Evolutionary conservation across 441 rosid species (phyloP).

Genomic region (Gossypium davidsonii): DNA sequence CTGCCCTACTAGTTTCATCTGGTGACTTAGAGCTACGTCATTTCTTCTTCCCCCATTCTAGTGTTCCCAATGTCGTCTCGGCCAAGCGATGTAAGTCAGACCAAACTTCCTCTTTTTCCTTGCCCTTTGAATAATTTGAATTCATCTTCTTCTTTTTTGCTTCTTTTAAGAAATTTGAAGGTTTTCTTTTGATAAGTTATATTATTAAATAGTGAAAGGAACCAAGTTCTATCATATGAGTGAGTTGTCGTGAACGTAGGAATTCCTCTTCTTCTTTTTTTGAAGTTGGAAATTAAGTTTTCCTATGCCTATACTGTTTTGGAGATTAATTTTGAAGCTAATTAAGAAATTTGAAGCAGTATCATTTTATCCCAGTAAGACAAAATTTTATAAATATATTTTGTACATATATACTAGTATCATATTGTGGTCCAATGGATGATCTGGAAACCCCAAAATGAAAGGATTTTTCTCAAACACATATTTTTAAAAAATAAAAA

Average conservation of each 20-base stretch:
- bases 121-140: background rate
- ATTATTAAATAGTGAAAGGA: no score
- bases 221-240: no score
- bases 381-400: background rate
- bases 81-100: background rate
- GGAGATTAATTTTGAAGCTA: background rate
- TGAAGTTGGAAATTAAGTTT: background rate
- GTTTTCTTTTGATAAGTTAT: background rate
- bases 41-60: background rate
- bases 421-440: background rate
- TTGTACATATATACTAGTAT: background rate
- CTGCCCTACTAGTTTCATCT: background rate
- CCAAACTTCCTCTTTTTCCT: background rate
- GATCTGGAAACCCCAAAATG: no score
- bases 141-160: background rate
- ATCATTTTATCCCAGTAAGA: background rate
- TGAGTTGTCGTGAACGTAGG: background rate
- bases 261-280: no score
- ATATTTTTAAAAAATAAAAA: no score
- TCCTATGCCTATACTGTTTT: background rate
- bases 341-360: background rate
- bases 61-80: background rate
- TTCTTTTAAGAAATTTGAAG: background rate
- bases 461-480: no score
- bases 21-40: background rate